Percentiles rank a stretch among this genome's conserved stretches.
Evolutionary conservation across 1,284 basidiomycete genomes (phyloP).

Genomic region (Moesziomyces antarcticus): DNA sequence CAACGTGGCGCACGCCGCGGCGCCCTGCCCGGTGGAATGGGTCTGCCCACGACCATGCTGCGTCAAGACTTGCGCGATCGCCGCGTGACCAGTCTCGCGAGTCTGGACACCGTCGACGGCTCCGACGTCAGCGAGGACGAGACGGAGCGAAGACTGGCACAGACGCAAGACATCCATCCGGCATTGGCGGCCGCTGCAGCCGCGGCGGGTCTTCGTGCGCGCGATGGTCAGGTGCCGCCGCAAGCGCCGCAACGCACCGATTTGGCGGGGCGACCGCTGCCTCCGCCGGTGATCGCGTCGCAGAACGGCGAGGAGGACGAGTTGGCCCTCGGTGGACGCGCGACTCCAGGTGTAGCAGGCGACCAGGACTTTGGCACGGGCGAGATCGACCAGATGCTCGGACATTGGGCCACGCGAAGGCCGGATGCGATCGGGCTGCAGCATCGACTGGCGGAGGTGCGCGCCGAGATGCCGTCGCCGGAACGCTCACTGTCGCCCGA

Average conservation of each 20-base stretch:
- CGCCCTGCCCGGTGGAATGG: slow-evolving; percentile 38
- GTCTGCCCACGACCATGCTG: slow-evolving; percentile 41
- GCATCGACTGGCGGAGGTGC: slow-evolving; percentile 38
- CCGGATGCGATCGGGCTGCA: slow-evolving; percentile 24
- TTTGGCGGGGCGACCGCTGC: slow-evolving; percentile 55
- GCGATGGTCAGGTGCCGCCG: slow-evolving; percentile 29
- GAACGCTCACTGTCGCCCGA: slow-evolving; percentile 44
- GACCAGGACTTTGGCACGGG: slow-evolving; percentile 55
- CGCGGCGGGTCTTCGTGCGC: slow-evolving; percentile 25
- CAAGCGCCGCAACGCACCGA: slow-evolving; percentile 52
- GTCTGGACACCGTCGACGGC: slow-evolving; percentile 52
- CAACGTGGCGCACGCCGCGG: slow-evolving; percentile 20
- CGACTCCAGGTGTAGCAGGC: slow-evolving; percentile 43
- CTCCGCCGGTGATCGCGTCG: slow-evolving; percentile 62
- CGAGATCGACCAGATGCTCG: slow-evolving; percentile 61
- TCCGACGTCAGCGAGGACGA: slow-evolving; percentile 60
- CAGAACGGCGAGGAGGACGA: slow-evolving; percentile 48
- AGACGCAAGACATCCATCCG: slow-evolving; percentile 37
- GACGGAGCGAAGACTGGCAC: slow-evolving; percentile 46
- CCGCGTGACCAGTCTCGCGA: slow-evolving; percentile 55
- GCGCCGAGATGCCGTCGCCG: slow-evolving; percentile 31
- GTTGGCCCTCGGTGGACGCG: slow-evolving; percentile 47
- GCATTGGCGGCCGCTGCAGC: slow-evolving; percentile 38
- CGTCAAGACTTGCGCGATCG: slow-evolving; percentile 45
- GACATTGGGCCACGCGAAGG: slow-evolving; percentile 41